Percentiles rank a stretch among this genome's conserved stretches.
Conservation (phyloP, 2,329 filamentous ascomycete species). For the Xylariales sp. region DNA sequence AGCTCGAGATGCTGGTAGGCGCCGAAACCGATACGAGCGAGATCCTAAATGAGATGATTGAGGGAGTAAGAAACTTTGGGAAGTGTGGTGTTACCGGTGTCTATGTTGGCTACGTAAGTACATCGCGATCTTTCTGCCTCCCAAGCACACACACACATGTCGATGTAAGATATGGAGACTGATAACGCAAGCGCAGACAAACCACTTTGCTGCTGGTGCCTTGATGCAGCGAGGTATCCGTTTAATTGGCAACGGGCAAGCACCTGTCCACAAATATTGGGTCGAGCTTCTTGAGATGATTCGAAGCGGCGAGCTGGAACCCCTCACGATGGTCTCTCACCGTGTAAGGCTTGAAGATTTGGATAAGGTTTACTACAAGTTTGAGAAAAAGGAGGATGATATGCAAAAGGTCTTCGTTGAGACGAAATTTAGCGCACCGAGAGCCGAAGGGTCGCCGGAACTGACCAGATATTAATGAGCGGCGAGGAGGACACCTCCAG, state of each 20-base stretch:
- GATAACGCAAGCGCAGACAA: conserved; percentile 47
- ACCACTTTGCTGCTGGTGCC: conserved; percentile 79
- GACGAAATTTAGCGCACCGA: conserved; percentile 51
- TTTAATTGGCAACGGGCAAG: conserved; percentile 63
- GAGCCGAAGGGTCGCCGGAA: conserved; percentile 35
- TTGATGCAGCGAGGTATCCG: conserved; percentile 85
- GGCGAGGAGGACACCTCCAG: too few species aligned
- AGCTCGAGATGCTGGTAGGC: conserved; percentile 55
- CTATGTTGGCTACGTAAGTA: conserved; percentile 54
- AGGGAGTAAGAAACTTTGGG: conserved; percentile 67
- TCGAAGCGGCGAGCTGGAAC: conserved; percentile 64
- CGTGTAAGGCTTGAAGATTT: conserved; percentile 71
- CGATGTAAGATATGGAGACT: too few species aligned
- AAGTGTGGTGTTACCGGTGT: conserved; percentile 74
- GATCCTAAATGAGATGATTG: conserved; percentile 75
- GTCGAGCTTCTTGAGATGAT: conserved; percentile 67
- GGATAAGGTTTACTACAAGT: conserved; percentile 60
- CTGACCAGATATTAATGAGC: conserved; percentile 36
- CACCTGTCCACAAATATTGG: conserved; percentile 82
- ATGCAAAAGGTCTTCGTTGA: conserved; percentile 79
- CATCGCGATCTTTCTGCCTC: too few species aligned
- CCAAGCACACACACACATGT: too few species aligned
- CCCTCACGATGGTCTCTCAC: conserved; percentile 76
- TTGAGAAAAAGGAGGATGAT: conserved; percentile 56
- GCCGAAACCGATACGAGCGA: conserved; percentile 83